These are phyloP conservation scores for Suillus cothurnatus DNA, from an alignment of 768 basidiomycete species.

Conservation along the genomic window DNA sequence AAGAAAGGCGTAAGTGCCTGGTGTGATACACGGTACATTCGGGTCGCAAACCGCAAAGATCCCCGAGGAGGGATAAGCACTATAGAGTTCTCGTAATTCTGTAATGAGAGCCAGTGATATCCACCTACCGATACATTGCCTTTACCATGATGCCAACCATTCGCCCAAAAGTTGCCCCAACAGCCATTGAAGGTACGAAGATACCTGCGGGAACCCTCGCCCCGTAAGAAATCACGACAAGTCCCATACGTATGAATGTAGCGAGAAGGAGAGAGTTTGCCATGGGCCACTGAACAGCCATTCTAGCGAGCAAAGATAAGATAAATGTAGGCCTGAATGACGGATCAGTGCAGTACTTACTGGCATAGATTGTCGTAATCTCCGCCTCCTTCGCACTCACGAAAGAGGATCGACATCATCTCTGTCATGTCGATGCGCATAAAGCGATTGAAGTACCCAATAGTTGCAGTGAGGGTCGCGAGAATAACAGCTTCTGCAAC, in stretches of 20 bases:
- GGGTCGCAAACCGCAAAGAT: conserved; percentile 91
- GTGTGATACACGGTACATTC: conserved; percentile 95
- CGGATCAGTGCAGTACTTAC: conserved; percentile 50
- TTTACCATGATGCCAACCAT: conserved; percentile 98
- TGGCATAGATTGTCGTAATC: conserved; percentile 95
- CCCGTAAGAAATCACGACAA: conserved; percentile 93
- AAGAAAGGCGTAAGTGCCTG: conserved; percentile 96
- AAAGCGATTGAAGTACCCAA: conserved; percentile 94
- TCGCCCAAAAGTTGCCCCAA: conserved; percentile 94
- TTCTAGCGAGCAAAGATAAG: conserved; percentile 45
- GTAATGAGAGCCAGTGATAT: neutral
- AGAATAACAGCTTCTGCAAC: conserved; percentile 89
- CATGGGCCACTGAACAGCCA: conserved; percentile 91
- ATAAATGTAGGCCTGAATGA: conserved; percentile 1
- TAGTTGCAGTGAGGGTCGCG: conserved; percentile 85
- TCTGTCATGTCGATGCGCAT: conserved; percentile 97
- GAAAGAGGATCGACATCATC: conserved; percentile 91
- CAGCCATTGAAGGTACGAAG: conserved; percentile 98
- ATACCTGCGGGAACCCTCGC: conserved; percentile 97
- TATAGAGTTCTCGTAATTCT: conserved; percentile 30
- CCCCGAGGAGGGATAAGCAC: conserved; percentile 80
- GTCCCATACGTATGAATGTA: conserved; percentile 81
- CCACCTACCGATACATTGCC: conserved; percentile 76
- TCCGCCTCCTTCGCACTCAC: conserved; percentile 92
- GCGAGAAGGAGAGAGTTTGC: conserved; percentile 91